Evolutionary conservation across 1,284 basidiomycete genomes (phyloP).

Genomic region (Microstroma glucosiphilum): DNA sequence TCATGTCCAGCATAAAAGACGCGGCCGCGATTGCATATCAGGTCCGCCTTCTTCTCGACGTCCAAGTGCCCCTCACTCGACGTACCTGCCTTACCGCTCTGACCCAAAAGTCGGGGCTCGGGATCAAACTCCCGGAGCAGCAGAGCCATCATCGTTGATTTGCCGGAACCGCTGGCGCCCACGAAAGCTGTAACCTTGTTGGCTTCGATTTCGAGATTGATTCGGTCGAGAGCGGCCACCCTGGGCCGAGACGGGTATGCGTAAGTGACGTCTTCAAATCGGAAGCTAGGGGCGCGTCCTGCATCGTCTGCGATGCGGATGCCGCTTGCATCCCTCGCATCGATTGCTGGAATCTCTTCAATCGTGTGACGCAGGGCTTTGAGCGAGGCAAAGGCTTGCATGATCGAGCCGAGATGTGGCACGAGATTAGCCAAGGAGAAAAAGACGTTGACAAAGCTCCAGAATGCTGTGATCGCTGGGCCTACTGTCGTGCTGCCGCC

Average conservation of each 20-base stretch:
- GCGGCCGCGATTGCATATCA: slow-evolving; percentile 21
- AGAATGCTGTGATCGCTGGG: slow-evolving; percentile 38
- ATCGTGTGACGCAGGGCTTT: slow-evolving; percentile 35
- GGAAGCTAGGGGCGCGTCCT: slow-evolving; percentile 24
- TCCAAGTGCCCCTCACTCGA: not conserved
- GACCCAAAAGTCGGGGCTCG: slow-evolving; percentile 9
- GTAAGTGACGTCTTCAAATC: slow-evolving; percentile 39
- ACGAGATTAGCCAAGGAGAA: slow-evolving; percentile 45
- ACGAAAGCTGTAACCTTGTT: slow-evolving; percentile 51
- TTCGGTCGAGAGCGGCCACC: slow-evolving; percentile 31
- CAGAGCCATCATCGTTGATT: slow-evolving; percentile 53
- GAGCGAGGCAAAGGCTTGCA: slow-evolving; percentile 34
- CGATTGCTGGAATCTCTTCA: slow-evolving; percentile 43
- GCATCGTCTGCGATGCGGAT: slow-evolving; percentile 9
- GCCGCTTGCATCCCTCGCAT: slow-evolving; percentile 34
- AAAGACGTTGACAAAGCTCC: slow-evolving; percentile 42
- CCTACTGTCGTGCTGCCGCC: slow-evolving; percentile 29
- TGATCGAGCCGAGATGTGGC: slow-evolving; percentile 38
- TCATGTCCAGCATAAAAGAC: slow-evolving; percentile 49
- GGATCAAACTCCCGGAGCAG: slow-evolving; percentile 54
- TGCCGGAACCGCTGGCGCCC: slow-evolving; percentile 45
- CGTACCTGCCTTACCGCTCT: slow-evolving; percentile 1
- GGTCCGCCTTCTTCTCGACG: slow-evolving; percentile 5
- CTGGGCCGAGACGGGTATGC: slow-evolving; percentile 42
- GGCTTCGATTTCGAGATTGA: slow-evolving; percentile 29